Percentiles rank a stretch among this genome's conserved stretches.
Evolutionary conservation across 352 stramenopile genomes (phyloP).

Genomic region (Phytophthora foliorum): DNA sequence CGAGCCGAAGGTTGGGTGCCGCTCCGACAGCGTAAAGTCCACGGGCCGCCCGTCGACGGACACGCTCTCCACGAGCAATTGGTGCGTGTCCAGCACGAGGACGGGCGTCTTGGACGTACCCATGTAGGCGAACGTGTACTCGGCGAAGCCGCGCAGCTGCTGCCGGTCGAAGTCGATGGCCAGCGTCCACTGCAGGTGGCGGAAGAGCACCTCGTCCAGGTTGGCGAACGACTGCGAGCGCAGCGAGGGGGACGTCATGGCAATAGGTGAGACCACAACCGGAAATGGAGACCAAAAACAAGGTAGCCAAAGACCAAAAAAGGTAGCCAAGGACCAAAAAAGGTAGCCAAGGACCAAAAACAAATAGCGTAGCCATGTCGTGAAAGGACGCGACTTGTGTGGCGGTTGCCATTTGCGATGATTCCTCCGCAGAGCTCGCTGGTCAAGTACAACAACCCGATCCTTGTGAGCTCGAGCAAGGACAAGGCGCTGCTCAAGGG

Average conservation of each 20-base stretch:
- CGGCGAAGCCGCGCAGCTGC: constrained; percentile 78
- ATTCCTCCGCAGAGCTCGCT: constrained; percentile 89
- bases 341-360: neutral
- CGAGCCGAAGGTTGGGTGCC: constrained; percentile 68
- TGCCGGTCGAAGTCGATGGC: constrained; percentile 86
- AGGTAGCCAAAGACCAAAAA: neutral
- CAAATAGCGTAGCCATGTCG: constrained; percentile 16
- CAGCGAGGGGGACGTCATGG: constrained; percentile 29
- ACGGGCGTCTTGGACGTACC: constrained; percentile 28
- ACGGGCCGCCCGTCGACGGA: constrained; percentile 47
- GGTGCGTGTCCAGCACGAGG: constrained; percentile 88
- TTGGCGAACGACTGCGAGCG: constrained; percentile 88
- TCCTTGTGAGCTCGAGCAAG: constrained; percentile 91
- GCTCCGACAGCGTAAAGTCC: constrained; percentile 61
- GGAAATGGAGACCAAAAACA: too few relatives aligned
- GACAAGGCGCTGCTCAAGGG: constrained; percentile 70
- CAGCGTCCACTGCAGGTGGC: constrained; percentile 88
- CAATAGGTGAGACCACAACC: too few relatives aligned
- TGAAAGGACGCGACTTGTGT: constrained; percentile 27
- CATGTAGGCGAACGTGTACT: constrained; percentile 78
- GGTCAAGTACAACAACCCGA: constrained; percentile 94
- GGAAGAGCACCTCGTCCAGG: constrained; percentile 76
- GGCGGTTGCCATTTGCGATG: constrained; percentile 50
- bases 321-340: neutral
- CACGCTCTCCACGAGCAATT: constrained; percentile 73